Evolutionary conservation across 495 filamentous ascomycete species (phyloP), one percentile per base, ranked within the genome.

Genomic region (Ramalina intermedia): DNA sequence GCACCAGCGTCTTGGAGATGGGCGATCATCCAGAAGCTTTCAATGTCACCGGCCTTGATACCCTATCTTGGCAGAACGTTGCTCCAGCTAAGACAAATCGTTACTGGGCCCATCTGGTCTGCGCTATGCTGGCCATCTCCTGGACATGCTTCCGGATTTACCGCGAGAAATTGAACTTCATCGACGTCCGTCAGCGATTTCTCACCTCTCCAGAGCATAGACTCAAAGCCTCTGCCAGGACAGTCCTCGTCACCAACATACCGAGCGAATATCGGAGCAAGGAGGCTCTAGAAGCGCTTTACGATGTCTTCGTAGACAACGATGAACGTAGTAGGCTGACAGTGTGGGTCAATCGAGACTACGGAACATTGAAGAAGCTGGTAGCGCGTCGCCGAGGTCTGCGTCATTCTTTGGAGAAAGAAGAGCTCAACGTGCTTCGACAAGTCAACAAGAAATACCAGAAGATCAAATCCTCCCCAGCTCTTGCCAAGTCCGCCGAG

Each of bases 271-370:
- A 58, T 46, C 48, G 55, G 39, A 58, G 52, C 35, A 58, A 55
- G 50, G 52, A 52, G 36, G 55, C 52, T 23, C 27, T 58, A 37
- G 53, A 58, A 48, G 55, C 55, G 29, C 55, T 58, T 17, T 58
- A 58, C 26, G 55, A 58, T 48, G 55, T 58, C 29, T 58, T 58
- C 41, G 55, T 58, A 27, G 55, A 58, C 37, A 55, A 58, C 27
- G 55, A 58, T 41, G 55, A 58, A 46, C 52, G 46, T 21, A 55
- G 46, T 43, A 55, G 47, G 37, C 48, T 58, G 44, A 52, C 29
- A 37, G 55, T 51, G 14, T 58, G 55, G 55, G 52, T 58, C 11
- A 58, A 58, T 33, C 49, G 55, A 37, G 55, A 58, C 37, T 58
- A 58, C 21, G 29, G 48, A 3, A 41, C 43, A 29, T 33, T 58